Evolutionary conservation across 257 asterid species (phyloP).

Genomic region (Solanum arcanum): DNA sequence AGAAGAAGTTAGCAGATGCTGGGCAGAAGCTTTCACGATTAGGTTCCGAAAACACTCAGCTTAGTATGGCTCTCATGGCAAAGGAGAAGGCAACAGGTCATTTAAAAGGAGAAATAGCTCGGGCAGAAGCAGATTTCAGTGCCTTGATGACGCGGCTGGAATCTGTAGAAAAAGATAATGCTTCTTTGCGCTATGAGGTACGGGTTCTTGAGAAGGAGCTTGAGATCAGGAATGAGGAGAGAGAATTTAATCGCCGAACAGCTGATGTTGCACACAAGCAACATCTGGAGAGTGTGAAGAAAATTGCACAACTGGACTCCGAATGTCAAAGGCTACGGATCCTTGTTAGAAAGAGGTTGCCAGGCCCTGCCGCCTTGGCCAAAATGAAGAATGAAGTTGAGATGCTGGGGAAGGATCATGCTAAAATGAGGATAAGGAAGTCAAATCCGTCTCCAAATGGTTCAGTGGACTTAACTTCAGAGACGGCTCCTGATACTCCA

Average conservation of each 20-base stretch:
- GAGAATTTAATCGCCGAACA: conserved; percentile 56
- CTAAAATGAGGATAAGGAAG: conserved; percentile 33
- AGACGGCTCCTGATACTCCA: conserved; percentile 21
- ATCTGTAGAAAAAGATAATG: conserved; percentile 61
- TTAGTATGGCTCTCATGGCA: conserved; percentile 36
- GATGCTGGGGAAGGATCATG: conserved; percentile 35
- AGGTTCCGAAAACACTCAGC: conserved; percentile 48
- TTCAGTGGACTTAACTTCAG: conserved; percentile 24
- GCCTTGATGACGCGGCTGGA: conserved; percentile 38
- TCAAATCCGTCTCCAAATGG: conserved; percentile 20
- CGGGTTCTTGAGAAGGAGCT: conserved; percentile 73
- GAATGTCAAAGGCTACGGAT: conserved; percentile 73
- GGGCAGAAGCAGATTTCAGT: conserved; percentile 35
- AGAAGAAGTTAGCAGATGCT: conserved; percentile 40
- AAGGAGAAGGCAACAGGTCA: conserved; percentile 53
- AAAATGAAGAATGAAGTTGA: conserved; percentile 69
- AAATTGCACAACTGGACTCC: conserved; percentile 45
- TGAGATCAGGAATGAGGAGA: conserved; percentile 77
- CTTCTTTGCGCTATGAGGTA: conserved; percentile 58
- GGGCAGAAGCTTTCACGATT: conserved; percentile 26
- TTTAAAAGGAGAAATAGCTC: conserved; percentile 26
- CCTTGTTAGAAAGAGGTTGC: conserved; percentile 62
- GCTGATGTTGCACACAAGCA: conserved; percentile 51
- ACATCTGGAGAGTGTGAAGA: conserved; percentile 50
- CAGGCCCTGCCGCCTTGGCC: conserved; percentile 61